phyloP scores from a whole-genome alignment of 306 rosid genomes.

The Bauhinia variegata region DNA sequence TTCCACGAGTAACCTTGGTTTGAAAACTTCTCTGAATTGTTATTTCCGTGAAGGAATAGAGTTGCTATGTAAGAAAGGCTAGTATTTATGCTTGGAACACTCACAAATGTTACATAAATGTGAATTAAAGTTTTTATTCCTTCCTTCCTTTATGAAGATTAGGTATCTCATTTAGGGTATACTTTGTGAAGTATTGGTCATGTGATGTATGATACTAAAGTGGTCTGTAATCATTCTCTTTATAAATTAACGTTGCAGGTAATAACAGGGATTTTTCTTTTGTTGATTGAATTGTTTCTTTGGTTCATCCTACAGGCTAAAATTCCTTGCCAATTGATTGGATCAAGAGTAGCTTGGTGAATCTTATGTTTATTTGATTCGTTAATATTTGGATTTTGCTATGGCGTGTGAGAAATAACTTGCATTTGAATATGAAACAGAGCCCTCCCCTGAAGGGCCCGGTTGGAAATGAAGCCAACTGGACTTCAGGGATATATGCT shows the following conservation, averaged over 20 bases:
- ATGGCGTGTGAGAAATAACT: neutral
- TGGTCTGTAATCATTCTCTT: neutral
- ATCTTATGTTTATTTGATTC: neutral
- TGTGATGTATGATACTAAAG: slow-evolving; percentile 9
- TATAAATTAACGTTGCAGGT: neutral
- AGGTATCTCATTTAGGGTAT: no score
- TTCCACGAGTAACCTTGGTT: no score
- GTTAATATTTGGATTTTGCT: slow-evolving; percentile 10
- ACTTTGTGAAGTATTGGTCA: no score
- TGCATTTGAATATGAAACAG: slow-evolving; percentile 7
- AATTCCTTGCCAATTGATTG: neutral
- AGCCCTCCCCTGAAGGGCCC: neutral
- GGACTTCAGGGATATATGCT: slow-evolving; percentile 6
- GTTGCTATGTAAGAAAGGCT: no score
- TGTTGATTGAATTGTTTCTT: no score
- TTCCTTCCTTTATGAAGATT: slow-evolving; percentile 24
- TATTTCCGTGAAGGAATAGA: no score
- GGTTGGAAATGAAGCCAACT: slow-evolving; percentile 10
- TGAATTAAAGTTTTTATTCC: neutral
- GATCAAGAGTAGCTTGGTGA: slow-evolving; percentile 2
- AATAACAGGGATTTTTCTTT: neutral
- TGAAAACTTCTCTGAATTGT: no score
- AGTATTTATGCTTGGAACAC: no score
- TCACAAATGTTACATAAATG: neutral
- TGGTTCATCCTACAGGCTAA: no score